Evolutionary conservation across 768 basidiomycete genomes (phyloP).

Genomic region (Chlorophyllum brunneum): DNA sequence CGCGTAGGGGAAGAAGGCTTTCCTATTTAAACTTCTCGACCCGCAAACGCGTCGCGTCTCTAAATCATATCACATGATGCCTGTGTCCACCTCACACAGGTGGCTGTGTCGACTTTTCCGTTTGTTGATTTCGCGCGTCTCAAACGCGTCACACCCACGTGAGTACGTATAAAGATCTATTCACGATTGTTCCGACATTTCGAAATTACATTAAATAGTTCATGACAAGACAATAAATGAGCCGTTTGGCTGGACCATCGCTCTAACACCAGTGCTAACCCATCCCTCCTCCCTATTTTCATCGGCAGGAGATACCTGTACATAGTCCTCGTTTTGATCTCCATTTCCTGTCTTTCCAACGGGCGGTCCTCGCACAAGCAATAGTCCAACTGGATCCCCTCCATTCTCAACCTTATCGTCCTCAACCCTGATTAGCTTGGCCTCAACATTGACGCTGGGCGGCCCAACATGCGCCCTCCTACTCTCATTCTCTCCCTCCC

Average conservation of each 20-base stretch:
- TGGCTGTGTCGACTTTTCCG: constrained; percentile 39
- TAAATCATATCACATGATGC: constrained; percentile 14
- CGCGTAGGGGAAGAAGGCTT: constrained; percentile 6
- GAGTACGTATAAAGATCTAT: constrained; percentile 3
- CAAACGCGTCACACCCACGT: constrained; percentile 20
- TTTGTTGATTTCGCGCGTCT: constrained; percentile 33
- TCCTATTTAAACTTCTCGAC: constrained; percentile 29
- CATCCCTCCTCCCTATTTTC: constrained; percentile 21
- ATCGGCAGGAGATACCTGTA: constrained; percentile 17
- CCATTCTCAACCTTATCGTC: constrained; percentile 65
- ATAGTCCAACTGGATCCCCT: constrained; percentile 56
- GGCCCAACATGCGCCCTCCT: constrained; percentile 59
- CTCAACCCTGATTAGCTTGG: constrained; percentile 66
- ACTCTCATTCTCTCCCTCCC: constrained; percentile 23
- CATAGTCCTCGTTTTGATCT: constrained; percentile 31
- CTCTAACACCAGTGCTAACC: constrained; percentile 22
- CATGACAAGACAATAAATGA: constrained; percentile 44
- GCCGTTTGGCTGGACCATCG: constrained; percentile 58
- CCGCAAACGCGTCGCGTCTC: constrained; percentile 15
- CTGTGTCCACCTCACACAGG: constrained; percentile 9
- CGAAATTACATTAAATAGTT: background rate
- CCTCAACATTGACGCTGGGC: constrained; percentile 83
- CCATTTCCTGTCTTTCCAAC: constrained; percentile 51
- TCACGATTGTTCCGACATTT: background rate
- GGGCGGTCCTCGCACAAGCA: constrained; percentile 69